Conservation (phyloP, 148 eudicot genomes). For the Limonium bicolor region DNA sequence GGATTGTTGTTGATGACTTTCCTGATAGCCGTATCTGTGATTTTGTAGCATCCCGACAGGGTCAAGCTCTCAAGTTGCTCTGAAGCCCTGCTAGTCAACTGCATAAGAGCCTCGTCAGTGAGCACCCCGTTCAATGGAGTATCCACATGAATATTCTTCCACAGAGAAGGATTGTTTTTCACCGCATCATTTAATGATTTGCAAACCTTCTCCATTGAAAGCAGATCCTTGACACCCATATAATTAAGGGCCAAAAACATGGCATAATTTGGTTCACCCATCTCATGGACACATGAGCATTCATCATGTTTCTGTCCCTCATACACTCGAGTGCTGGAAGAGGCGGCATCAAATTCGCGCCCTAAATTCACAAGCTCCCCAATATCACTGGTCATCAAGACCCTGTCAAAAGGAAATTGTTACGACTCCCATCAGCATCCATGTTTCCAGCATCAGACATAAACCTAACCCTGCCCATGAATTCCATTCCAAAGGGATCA, state of each 20-base stretch:
- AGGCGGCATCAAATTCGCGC: background rate
- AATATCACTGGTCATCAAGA: background rate
- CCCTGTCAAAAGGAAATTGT: background rate
- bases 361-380: background rate
- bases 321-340: background rate
- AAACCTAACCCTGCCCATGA: conserved; percentile 2
- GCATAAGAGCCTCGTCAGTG: background rate
- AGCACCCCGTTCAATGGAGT: background rate
- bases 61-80: conserved; percentile 5
- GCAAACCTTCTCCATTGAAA: conserved; percentile 3
- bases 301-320: background rate
- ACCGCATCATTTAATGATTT: background rate
- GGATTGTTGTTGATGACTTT: conserved; percentile 1
- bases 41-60: background rate
- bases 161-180: conserved; percentile 5
- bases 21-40: conserved; percentile 1
- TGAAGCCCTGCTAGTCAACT: conserved; percentile 5
- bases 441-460: conserved; percentile 1
- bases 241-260: conserved; percentile 5
- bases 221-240: conserved; percentile 5
- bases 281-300: background rate
- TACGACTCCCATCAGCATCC: background rate
- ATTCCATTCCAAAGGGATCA: conserved; percentile 7
- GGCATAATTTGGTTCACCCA: conserved; percentile 5
- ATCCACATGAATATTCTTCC: conserved; percentile 2